A percentile compares a stretch with the other conserved stretches of the same genome.
Evolutionary conservation across 2,329 filamentous ascomycete species (phyloP).

Genomic region (Ascochyta fabae): DNA sequence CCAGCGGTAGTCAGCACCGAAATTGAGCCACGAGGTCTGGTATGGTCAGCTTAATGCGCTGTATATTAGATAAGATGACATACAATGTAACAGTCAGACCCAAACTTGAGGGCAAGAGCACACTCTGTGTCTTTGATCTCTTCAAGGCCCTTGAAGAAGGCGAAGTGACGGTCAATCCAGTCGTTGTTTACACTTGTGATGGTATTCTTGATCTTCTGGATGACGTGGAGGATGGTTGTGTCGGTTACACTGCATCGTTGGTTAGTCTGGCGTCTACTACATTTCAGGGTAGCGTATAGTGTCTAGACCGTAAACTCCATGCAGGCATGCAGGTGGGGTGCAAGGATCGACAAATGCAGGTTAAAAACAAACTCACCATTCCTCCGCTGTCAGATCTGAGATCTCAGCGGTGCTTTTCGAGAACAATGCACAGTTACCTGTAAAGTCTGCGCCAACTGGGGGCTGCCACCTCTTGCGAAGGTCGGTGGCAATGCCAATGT

Average conservation of each 20-base stretch:
- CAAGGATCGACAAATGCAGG: conserved; percentile 10
- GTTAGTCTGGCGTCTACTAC: conserved; percentile 22
- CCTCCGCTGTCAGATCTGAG: conserved; percentile 32
- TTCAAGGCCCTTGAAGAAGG: conserved; percentile 39
- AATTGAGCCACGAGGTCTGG: conserved; percentile 44
- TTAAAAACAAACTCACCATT: conserved; percentile 34
- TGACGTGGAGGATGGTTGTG: conserved; percentile 36
- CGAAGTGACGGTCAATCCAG: conserved; percentile 39
- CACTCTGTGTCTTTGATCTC: conserved; percentile 41
- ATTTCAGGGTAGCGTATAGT: conserved; percentile 9
- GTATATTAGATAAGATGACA: background rate
- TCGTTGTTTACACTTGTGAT: conserved; percentile 40
- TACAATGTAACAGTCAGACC: conserved; percentile 43
- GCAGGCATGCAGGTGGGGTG: conserved; percentile 18
- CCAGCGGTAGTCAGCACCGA: conserved; percentile 42
- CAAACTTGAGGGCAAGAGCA: conserved; percentile 37
- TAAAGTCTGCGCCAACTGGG: conserved; percentile 33
- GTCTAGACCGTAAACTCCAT: conserved; percentile 8
- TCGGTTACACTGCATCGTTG: conserved; percentile 36
- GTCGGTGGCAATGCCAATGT: conserved; percentile 41
- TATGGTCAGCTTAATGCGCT: background rate
- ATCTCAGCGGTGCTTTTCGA: conserved; percentile 37
- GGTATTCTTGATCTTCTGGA: conserved; percentile 34
- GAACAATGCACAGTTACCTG: conserved; percentile 44
- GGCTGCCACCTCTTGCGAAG: conserved; percentile 37